Base-by-base conservation (phyloP, 108 stramenopile species). In the Licmophora abbreviata region DNA sequence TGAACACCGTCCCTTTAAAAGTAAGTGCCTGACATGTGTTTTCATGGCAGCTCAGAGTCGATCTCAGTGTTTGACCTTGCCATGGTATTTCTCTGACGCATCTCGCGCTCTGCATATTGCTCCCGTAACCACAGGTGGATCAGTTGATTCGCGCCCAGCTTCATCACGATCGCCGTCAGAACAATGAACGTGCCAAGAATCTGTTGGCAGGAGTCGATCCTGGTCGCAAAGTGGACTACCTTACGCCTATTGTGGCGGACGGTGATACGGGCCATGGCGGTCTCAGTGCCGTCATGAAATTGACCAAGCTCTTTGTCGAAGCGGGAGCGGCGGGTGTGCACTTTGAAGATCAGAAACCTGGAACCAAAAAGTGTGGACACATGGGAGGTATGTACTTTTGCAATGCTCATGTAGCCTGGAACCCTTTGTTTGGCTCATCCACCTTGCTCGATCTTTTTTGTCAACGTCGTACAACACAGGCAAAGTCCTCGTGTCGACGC, bases 361-460 rank as follows among this genome's bases (percentile, higher is more conserved):
- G 96, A 49, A 94, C 94, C 3, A 97, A 97, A 72, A 97, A 97
- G 66, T 97, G 96, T 53, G 96, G 96, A 5, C 96, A 97, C 69
- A 90, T 94, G 83, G 64, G 66, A 28, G 69, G 64, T 21, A 18
- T 29, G 10, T 15, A n/a, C 25, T 12, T 32, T 50, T 17, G 17
- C 23, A 50, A 11, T 50, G 49, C 29, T 9, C 29, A 27, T 50
- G 31, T 30, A 14, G 8, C 29, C 10, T 20, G 44, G 44, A 44
- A n/a, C 18, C 44, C 36, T 14, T 20, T 10, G 14, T 15, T 6
- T 41, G 38, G 35, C 4, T 5, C 24, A 0, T 40, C 37, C 1
- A 9, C 20, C 38, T 21, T 15, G 26, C 26, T 1, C 33, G 7
- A 59, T 59, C 14, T 11, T 35, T 10, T 14, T 35, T 35, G 45